A percentile compares a stretch with the other conserved stretches of the same genome.
Conservation (phyloP, 2,329 filamentous ascomycete species). For the Cladosporium velox region DNA sequence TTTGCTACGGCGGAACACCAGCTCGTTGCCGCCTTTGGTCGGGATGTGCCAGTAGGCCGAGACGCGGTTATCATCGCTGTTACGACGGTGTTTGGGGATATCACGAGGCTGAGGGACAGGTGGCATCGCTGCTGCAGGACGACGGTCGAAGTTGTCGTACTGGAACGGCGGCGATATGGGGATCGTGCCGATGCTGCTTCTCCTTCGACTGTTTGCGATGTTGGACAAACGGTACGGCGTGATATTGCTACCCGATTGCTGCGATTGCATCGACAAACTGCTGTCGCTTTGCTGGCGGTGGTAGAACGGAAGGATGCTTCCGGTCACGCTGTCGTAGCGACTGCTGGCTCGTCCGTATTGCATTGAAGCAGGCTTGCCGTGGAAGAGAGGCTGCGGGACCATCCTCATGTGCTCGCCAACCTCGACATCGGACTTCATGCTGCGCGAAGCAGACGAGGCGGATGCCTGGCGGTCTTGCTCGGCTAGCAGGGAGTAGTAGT, state of each 20-base stretch:
- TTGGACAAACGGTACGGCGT: conserved; percentile 3
- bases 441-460: conserved; percentile 21
- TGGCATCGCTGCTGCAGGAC: conserved; percentile 6
- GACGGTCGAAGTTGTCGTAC: background rate
- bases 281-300: conserved; percentile 7
- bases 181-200: conserved; percentile 36
- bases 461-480: conserved; percentile 26
- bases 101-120: background rate
- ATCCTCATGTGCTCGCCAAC: conserved; percentile 35
- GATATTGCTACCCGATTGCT: background rate
- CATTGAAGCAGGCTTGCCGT: conserved; percentile 23
- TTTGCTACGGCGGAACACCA: conserved; percentile 26
- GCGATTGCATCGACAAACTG: conserved; percentile 3
- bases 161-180: conserved; percentile 37
- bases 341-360: background rate
- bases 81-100: background rate
- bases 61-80: conserved; percentile 23
- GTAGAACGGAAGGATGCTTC: background rate
- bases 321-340: conserved; percentile 11
- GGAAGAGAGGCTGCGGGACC: conserved; percentile 37
- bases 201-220: conserved; percentile 12
- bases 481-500: conserved; percentile 33
- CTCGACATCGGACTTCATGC: conserved; percentile 27
- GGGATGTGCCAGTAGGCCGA: conserved; percentile 29
- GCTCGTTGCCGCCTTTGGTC: conserved; percentile 16